These are phyloP conservation scores for Dioscorea cayenensis DNA, from an alignment of 116 monocot species.

Conservation along the genomic window DNA sequence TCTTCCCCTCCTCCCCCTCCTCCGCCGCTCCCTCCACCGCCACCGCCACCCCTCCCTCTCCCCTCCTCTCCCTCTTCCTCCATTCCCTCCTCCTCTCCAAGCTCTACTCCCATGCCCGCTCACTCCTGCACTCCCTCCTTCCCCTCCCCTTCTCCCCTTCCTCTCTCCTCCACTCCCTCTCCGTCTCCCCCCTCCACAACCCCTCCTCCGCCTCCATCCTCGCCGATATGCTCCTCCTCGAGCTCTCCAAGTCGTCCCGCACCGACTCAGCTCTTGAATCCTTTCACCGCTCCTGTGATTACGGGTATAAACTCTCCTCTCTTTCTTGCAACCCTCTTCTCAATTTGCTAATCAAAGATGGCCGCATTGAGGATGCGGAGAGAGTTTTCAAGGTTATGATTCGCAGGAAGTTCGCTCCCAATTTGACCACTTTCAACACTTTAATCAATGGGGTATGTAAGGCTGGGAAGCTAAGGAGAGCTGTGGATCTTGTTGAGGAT, in stretches of 20 bases:
- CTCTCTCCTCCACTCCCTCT: conserved; percentile 48
- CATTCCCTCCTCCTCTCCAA: conserved; percentile 17
- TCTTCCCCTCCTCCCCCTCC: conserved; percentile 25
- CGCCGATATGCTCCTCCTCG: conserved; percentile 70
- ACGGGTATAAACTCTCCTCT: conserved; percentile 43
- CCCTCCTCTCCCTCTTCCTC: conserved; percentile 30
- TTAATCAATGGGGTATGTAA: conserved; percentile 69
- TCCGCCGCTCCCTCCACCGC: conserved; percentile 11
- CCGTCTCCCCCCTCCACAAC: conserved; percentile 15
- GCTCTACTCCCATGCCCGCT: conserved; percentile 33
- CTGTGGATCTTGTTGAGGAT: conserved; percentile 54
- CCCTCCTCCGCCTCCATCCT: conserved; percentile 40
- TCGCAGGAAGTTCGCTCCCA: conserved; percentile 41
- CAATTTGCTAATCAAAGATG: conserved; percentile 29
- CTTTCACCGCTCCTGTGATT: conserved; percentile 48
- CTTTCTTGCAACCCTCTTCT: conserved; percentile 66
- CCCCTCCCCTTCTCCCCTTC: conserved; percentile 30
- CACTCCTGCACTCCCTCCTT: conserved; percentile 51
- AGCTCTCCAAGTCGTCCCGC: conserved; percentile 28
- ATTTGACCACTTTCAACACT: conserved; percentile 74
- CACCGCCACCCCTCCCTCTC: conserved; percentile 10
- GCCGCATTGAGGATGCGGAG: conserved; percentile 20
- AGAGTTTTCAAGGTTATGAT: conserved; percentile 48
- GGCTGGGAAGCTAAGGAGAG: conserved; percentile 48
- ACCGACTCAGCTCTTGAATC: conserved; percentile 34